Evolutionary conservation across 352 stramenopile genomes (phyloP).

Genomic region (Phytophthora agathidicida): DNA sequence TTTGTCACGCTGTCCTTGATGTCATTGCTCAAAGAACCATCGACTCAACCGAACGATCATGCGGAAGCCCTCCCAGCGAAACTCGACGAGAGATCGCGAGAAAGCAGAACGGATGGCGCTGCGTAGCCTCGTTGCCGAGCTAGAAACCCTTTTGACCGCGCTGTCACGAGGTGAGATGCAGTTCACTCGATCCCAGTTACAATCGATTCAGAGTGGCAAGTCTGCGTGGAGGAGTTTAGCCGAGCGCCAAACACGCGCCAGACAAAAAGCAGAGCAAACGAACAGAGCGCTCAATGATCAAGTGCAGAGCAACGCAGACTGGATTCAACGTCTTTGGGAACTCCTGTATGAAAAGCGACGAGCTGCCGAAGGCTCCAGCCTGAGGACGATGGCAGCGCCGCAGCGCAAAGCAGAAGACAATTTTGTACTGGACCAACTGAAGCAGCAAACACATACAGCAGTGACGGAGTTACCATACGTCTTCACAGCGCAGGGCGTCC

Average conservation of each 20-base stretch:
- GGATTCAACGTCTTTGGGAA: constrained; percentile 36
- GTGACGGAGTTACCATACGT: neutral
- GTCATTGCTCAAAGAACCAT: constrained; percentile 1
- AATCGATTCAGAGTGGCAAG: neutral
- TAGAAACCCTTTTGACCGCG: constrained; percentile 7
- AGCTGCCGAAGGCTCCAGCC: neutral
- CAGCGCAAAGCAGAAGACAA: constrained; percentile 12
- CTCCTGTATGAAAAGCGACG: constrained; percentile 21
- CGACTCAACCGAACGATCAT: neutral
- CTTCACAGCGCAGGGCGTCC: constrained; percentile 1
- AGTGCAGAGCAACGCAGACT: constrained; percentile 34
- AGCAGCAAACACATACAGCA: neutral
- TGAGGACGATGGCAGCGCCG: neutral
- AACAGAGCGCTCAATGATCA: constrained; percentile 9
- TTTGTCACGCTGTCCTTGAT: neutral
- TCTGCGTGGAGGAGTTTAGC: constrained; percentile 21
- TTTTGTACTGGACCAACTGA: constrained; percentile 4
- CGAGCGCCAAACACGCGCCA: constrained; percentile 18
- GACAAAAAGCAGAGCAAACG: constrained; percentile 6
- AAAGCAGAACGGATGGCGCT: constrained; percentile 26
- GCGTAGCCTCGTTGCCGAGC: constrained; percentile 10
- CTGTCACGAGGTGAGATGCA: neutral
- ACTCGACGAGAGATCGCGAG: constrained; percentile 37
- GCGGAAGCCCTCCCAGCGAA: constrained; percentile 8
- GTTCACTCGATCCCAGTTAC: neutral